Base-by-base conservation (phyloP, 2,329 filamentous ascomycete genomes). In the Talaromyces marneffei region DNA sequence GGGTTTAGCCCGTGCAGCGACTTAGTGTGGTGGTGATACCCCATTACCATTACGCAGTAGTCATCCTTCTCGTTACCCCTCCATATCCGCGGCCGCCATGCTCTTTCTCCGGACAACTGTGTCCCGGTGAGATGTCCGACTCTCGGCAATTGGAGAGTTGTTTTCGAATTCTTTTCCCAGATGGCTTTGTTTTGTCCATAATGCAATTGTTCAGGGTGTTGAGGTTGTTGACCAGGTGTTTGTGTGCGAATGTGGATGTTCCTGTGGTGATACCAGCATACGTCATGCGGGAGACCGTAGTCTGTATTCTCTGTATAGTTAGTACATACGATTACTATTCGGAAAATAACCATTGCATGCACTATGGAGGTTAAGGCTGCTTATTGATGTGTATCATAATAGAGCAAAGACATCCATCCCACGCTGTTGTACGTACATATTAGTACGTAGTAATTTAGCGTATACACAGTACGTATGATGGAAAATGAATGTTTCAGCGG, bases 81-180 rank as follows among this genome's bases (percentile, higher is more conserved):
- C 46, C 57, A 59, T 40, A 55, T 48, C 33, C 35, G 44, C 29
- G 44, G 31, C n/a, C 9, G 39, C 37, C 20, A 50, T 18, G 14
- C 29, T 39, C 8, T 60, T 59, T 46, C 39, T 37, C 57, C 61
- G 61, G 61, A 57, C 61, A 59, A 60, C 50, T 56, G 61, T 62
- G 57, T 62, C 52, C 61, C 61, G 61, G 57, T 12, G 33, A 57
- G 35, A 59, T 48, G 29, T 50, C 14, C 23, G 31, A 25, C 31
- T 18, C 33, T 40, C 35, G 35, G 52, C 52, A 55, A 55, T 39
- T 55, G 52, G 29, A 40, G n/a, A 10, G 20, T 8, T 44, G 40
- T 7, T 6, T 23, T 2, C 4, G 12, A n/a, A n/a, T 48, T 48
- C 14, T 29, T n/a, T 27, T 2, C 23, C 8, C 8, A 29, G 5